Evolutionary conservation across 2,329 filamentous ascomycete genomes (phyloP), one percentile per base, ranked within the genome.

Genomic region (Cryphonectria nitschkei): DNA sequence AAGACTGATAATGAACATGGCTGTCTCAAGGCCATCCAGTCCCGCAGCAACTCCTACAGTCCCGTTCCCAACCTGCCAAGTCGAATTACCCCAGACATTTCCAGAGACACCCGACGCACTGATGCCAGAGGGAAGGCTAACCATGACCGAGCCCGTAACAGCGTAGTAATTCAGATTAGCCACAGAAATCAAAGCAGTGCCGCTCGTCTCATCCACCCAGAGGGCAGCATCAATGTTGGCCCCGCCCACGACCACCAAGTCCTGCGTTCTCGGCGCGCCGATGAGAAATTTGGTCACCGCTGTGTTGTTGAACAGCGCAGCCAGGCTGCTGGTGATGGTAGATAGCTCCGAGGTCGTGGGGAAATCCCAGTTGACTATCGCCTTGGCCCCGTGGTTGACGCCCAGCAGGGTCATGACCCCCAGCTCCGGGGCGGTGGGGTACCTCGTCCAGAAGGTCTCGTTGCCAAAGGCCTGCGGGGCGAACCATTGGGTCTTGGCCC

Each of bases 341-440:
- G 73, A 76, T 29, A 82, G 75, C 46, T 79, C 80, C 1, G 71
- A 58, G 16, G 73, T 77, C 5, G 82, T 82, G 0, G 85, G 85
- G 72, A 82, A 87, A 22, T 79, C 76, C 86, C 86, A 87, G 74
- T 79, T 81, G 43, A 84, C 82, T 54, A 87, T 79, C 0, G 82
- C 85, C 74, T 84, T 87, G 0, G 83, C 85, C 62, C 82, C 81
- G 73, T 86, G 84, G 72, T 86, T 86, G 63, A 87, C 74, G 62
- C 79, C 79, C 16, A 87, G 73, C 71, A 85, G 77, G 63, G 79
- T 82, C 84, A 86, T 86, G 2, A 80, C 83, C 43, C 80, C 79
- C 67, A 83, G 82, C 74, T 87, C 86, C 0, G 74, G 77, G 0
- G 76, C 74, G 2, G 81, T 86, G 5, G 85, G 85, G 67, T 81